Evolutionary conservation across 179 eudicot genomes (phyloP).

Genomic region (Camellia oleifera): DNA sequence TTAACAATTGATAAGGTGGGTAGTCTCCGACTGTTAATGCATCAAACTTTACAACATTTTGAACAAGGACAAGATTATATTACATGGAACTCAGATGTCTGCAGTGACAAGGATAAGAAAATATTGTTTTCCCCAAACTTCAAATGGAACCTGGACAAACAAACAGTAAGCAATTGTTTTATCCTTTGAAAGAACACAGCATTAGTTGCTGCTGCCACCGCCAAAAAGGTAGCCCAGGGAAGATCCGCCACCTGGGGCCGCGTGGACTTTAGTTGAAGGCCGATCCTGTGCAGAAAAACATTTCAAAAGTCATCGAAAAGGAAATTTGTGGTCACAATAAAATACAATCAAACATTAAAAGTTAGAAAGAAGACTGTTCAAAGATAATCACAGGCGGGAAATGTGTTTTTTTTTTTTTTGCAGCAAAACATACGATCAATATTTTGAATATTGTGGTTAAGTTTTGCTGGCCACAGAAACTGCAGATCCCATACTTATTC

Average conservation of each 20-base stretch:
- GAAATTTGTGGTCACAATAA: not conserved
- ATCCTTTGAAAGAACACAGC: slow-evolving; percentile 2
- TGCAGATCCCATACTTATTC: no score
- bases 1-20: not conserved
- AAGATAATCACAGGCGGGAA: not conserved
- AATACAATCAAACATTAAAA: not conserved
- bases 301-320: not conserved
- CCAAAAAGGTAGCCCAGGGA: slow-evolving; percentile 18
- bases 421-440: no score
- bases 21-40: not conserved
- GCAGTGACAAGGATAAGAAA: not conserved
- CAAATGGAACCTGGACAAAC: not conserved
- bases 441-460: no score
- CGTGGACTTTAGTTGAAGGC: slow-evolving; percentile 19
- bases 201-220: slow-evolving; percentile 15
- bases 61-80: not conserved
- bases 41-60: not conserved
- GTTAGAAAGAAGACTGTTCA: not conserved
- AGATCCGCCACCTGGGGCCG: slow-evolving; percentile 20
- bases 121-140: not conserved
- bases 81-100: slow-evolving; percentile 2
- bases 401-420: no score
- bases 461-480: no score
- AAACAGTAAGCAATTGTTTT: not conserved
- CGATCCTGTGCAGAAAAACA: slow-evolving; percentile 12